A percentile compares a stretch with the other conserved stretches of the same genome.
These are phyloP conservation scores for Citeromyces matritensis DNA, from an alignment of 805 yeast genomes.

Conservation along the genomic window DNA sequence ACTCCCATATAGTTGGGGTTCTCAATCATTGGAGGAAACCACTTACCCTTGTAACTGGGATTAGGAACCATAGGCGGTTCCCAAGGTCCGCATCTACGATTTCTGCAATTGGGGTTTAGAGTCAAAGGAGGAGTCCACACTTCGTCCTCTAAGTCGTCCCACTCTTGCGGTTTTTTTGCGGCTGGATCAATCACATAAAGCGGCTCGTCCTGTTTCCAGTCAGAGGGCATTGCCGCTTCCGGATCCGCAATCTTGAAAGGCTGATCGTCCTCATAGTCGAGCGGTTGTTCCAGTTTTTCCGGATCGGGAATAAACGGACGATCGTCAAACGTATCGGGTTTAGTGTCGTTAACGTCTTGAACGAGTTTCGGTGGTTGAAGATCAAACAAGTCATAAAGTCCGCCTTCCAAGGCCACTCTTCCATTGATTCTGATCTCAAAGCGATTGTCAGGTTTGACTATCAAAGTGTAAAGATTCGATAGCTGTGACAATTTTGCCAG, in stretches of 20 bases:
- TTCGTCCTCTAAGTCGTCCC: slow-evolving; percentile 90
- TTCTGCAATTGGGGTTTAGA: slow-evolving; percentile 58
- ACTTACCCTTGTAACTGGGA: slow-evolving; percentile 62
- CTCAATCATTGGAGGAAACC: slow-evolving; percentile 51
- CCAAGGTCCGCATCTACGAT: slow-evolving; percentile 77
- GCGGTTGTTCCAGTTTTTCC: slow-evolving; percentile 52
- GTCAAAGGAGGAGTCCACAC: slow-evolving; percentile 64
- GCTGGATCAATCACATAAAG: slow-evolving; percentile 52
- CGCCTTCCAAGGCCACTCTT: slow-evolving; percentile 54
- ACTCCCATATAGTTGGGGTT: slow-evolving; percentile 73
- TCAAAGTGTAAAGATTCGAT: slow-evolving; percentile 61
- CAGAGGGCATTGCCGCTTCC: slow-evolving; percentile 49
- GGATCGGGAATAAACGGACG: slow-evolving; percentile 56
- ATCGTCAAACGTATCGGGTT: slow-evolving; percentile 82
- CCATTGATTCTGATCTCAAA: slow-evolving; percentile 81
- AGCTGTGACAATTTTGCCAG: slow-evolving; percentile 42
- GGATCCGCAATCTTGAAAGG: slow-evolving; percentile 58
- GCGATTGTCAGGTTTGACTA: slow-evolving; percentile 47
- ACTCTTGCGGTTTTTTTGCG: slow-evolving; percentile 53
- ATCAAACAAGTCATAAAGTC: slow-evolving; percentile 34
- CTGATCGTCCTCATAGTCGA: slow-evolving; percentile 68
- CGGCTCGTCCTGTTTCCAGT: slow-evolving; percentile 61
- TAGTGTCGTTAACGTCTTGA: slow-evolving; percentile 35
- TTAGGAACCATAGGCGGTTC: slow-evolving; percentile 49
- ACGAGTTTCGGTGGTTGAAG: slow-evolving; percentile 61